Evolutionary conservation across 441 rosid species (phyloP), one percentile per base, ranked within the genome.

Genomic region (Populus trichocarpa): DNA sequence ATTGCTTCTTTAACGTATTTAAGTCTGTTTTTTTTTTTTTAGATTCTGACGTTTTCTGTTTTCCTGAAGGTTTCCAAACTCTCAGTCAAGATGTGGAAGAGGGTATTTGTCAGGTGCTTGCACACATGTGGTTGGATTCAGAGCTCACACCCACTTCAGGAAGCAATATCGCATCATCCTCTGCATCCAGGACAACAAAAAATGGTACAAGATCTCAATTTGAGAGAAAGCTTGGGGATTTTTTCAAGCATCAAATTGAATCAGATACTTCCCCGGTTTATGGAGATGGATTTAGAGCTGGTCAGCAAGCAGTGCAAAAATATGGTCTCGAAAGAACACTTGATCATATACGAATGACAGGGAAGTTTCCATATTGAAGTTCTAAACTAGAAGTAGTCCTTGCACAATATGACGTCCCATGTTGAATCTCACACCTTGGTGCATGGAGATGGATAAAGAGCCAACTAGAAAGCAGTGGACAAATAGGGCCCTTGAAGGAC

Each of bases 71-170:
- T 79, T 94, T 88, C 81, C 95, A 88, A 57, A 90, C 91, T 85
- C 92, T 94, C 64, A 87, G 85, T 75, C 99, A 92, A 82, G 97
- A 96, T 68, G 97, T 96, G 8, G 99, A 96, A 89, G 98, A 96
- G 91, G 99, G 99, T n/a, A 94, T 96, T 13, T 96, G 99, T 75
- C 99, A 94, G 85, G 98, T 94, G 28, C 84, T 96, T 72, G 99
- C 98, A 26, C 91, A 96, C 84, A 87, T 92, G 98, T 96, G 98
- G 99, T 81, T 96, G 77, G 95, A 88, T 3, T 86, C 94, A 7
- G 92, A 96, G 88, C 90, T 93, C 2, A 78, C 76, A 16, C 83
- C 89, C 69, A 75, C 85, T 1, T 79, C 91, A 12, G 80, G 84
- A 20, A 73, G 88, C 36, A 71, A 89, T 10, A 30, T 83, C 6